Evolutionary conservation across 441 rosid genomes (phyloP).

Genomic region (Corymbia citriodora): DNA sequence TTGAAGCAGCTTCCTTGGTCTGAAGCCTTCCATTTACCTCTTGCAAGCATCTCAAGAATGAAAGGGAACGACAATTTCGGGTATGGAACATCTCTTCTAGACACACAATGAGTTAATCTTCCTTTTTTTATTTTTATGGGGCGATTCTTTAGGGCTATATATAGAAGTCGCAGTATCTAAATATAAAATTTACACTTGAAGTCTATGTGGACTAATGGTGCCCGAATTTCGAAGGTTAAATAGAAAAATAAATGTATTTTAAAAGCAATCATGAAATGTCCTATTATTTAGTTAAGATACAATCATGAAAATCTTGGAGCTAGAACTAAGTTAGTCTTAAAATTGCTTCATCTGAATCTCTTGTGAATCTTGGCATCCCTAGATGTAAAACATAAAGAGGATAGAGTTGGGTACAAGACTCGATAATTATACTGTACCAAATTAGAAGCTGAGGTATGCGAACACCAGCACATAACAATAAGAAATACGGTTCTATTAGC

Average conservation of each 20-base stretch:
- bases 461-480: no score
- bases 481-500: no score
- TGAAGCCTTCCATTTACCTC: constrained; percentile 88
- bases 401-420: no score
- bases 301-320: no score
- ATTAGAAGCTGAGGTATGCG: no score
- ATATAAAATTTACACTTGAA: neutral
- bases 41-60: constrained; percentile 47
- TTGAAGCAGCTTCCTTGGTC: constrained; percentile 77
- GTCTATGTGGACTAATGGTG: neutral
- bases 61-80: constrained; percentile 40
- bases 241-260: neutral
- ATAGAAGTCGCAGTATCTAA: neutral
- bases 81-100: constrained; percentile 21
- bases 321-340: no score
- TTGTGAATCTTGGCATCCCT: no score
- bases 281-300: neutral
- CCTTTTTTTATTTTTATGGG: neutral
- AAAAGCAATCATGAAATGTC: neutral
- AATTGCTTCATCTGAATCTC: no score
- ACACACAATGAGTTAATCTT: neutral
- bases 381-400: no score
- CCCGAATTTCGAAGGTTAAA: neutral
- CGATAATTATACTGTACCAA: no score
- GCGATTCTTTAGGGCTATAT: neutral